Evolutionary conservation across 2,329 filamentous ascomycete species (phyloP).

Genomic region (Tolypocladium ovalisporum): DNA sequence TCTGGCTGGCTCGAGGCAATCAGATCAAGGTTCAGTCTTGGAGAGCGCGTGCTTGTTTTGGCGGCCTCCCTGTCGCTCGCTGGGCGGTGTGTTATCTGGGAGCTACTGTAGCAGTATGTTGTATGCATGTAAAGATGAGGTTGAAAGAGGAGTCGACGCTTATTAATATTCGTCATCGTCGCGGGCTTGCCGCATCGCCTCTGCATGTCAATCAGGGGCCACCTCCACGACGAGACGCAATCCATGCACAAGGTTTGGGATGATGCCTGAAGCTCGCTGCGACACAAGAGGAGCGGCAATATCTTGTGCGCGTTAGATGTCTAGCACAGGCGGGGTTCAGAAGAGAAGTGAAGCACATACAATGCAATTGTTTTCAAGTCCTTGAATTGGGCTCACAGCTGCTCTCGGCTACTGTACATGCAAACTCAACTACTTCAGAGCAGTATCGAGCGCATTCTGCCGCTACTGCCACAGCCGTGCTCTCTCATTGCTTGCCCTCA

Average conservation of each 20-base stretch:
- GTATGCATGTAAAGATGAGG: background rate
- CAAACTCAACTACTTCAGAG: background rate
- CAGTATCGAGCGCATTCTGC: background rate
- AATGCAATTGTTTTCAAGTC: background rate
- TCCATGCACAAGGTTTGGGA: too few relatives aligned
- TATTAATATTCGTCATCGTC: background rate
- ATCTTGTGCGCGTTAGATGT: too few relatives aligned
- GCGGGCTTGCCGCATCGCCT: background rate
- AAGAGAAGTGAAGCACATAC: too few relatives aligned
- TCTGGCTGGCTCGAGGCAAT: background rate
- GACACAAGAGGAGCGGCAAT: too few relatives aligned
- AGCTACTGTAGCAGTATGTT: background rate
- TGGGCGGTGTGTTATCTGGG: background rate
- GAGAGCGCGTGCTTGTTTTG: background rate
- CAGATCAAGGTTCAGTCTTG: background rate
- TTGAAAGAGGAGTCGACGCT: background rate
- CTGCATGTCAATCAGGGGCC: background rate
- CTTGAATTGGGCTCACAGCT: background rate
- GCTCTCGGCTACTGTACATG: background rate
- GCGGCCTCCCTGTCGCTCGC: background rate
- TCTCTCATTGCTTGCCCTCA: background rate
- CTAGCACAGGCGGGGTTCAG: too few relatives aligned
- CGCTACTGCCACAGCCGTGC: background rate
- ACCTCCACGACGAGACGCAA: background rate
- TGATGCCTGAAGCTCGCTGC: too few relatives aligned